Evolutionary conservation across 2,329 filamentous ascomycete species (phyloP), one percentile per base, ranked within the genome.

Genomic region (Ceratocystis cubensis): DNA sequence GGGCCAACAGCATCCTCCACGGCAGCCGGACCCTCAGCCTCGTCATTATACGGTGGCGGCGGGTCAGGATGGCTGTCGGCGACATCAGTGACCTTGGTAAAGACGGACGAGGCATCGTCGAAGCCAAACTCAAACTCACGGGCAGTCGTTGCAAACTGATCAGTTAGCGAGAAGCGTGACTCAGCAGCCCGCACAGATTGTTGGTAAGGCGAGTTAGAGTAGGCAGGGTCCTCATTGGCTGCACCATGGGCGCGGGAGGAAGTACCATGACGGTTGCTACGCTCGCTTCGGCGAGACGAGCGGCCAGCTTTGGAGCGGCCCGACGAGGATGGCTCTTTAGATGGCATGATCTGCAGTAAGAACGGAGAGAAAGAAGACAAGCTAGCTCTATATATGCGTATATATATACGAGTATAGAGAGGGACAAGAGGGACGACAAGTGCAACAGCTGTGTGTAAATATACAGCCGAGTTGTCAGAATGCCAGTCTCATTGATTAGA

Each of bases 71-170:
- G 22, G 41, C 3, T 44, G 10, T 57, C 66, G 25, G 45, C 66
- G 33, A 50, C 62, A 61, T 68, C 66, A 5, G 69, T 72, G 61
- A 66, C 67, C 44, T 73, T 73, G 30, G 78, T 77, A 65, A 76
- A 72, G 56, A 79, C 71, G 20, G 78, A 80, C 50, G 77, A 78
- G 22, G 73, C 75, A 69, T 81, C 79, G 70, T 81, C 79, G 66
- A 78, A 78, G 69, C 75, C 79, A 64, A 80, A 78, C 61, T 79
- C 78, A 63, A 76, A 78, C 67, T 80, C 78, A 61, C 74, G 74
- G 41, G 78, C 73, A 5, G 79, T 81, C 45, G 77, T 72, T 22
- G 79, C 78, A 67, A 81, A 81, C 66, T 81, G 78, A 57, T 80
- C 78, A 59, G 75, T 76, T 61, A 81, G 73, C 2, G 79, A 81